These are phyloP conservation scores for Leishmania lainsoni DNA, from an alignment of 208 protist genomes.

Conservation along the genomic window DNA sequence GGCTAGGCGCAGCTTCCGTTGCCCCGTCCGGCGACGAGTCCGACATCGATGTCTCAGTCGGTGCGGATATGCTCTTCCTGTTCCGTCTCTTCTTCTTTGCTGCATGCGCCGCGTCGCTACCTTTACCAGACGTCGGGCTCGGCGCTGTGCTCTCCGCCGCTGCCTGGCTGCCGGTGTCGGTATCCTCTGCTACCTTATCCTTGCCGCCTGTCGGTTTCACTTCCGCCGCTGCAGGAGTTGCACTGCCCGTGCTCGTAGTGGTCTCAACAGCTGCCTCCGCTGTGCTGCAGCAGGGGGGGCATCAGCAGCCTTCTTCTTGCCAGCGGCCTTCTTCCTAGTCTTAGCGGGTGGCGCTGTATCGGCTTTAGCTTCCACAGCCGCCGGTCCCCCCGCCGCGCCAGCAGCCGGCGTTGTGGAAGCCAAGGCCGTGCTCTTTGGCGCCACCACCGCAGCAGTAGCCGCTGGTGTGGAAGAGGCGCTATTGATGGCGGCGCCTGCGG, in stretches of 20 bases:
- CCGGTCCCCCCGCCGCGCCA: not conserved
- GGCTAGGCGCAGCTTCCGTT: not conserved
- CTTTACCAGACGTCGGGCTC: not conserved
- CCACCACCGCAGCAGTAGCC: not conserved
- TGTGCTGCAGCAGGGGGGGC: not conserved
- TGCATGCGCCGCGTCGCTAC: not conserved
- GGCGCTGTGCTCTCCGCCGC: not conserved
- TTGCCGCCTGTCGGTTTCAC: not conserved
- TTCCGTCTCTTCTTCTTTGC: not conserved
- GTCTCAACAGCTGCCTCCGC: not conserved
- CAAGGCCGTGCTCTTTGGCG: not conserved
- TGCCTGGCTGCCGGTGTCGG: not conserved
- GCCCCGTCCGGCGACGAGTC: not conserved
- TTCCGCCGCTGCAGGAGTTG: not conserved
- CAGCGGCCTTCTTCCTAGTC: slow-evolving; percentile 16
- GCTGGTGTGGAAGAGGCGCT: slow-evolving; percentile 1
- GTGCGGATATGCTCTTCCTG: not conserved
- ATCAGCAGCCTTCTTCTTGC: not conserved
- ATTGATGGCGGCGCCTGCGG: not conserved
- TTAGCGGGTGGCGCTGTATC: not conserved
- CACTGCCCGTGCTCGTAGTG: not conserved
- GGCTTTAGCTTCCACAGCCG: not conserved
- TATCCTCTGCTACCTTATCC: not conserved
- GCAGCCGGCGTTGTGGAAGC: slow-evolving; percentile 1
- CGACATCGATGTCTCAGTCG: not conserved